Percentiles rank a stretch among this genome's conserved stretches.
These are phyloP conservation scores for Serendipita indica DNA, from an alignment of 768 basidiomycete genomes.

Conservation along the genomic window DNA sequence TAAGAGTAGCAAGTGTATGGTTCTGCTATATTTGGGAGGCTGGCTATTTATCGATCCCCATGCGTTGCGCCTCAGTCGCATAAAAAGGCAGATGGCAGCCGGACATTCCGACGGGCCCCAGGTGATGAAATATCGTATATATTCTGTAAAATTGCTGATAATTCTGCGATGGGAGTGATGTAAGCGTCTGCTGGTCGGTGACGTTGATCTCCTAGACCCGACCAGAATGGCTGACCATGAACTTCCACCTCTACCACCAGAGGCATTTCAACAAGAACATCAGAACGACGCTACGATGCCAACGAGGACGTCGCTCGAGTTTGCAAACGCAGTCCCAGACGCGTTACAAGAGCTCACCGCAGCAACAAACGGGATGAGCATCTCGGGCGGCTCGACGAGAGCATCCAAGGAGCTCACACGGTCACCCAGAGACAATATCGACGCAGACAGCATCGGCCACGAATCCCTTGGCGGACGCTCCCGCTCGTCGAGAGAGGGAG, in stretches of 20 bases:
- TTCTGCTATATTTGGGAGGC: no score
- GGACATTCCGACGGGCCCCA: no score
- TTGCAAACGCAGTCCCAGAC: not conserved
- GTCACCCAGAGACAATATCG: not conserved
- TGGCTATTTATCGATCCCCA: no score
- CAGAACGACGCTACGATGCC: not conserved
- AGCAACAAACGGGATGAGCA: not conserved
- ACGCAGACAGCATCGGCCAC: slow-evolving; percentile 4
- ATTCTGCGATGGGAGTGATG: no score
- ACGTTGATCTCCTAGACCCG: no score
- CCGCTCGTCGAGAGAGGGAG: not conserved
- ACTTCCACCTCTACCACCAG: not conserved
- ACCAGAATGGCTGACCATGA: no score
- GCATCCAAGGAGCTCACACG: not conserved
- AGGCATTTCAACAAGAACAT: not conserved
- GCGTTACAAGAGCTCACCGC: not conserved
- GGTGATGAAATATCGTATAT: no score
- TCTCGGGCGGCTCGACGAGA: not conserved
- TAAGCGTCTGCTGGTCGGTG: no score
- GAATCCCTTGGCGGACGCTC: slow-evolving; percentile 4
- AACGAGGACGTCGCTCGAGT: not conserved
- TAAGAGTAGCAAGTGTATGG: no score
- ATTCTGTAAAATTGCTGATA: no score
- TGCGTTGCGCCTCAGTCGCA: no score
- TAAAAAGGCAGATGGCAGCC: no score